phyloP scores from a whole-genome alignment of 73 alveolate genomes.

The Symbiodinium pilosum region DNA sequence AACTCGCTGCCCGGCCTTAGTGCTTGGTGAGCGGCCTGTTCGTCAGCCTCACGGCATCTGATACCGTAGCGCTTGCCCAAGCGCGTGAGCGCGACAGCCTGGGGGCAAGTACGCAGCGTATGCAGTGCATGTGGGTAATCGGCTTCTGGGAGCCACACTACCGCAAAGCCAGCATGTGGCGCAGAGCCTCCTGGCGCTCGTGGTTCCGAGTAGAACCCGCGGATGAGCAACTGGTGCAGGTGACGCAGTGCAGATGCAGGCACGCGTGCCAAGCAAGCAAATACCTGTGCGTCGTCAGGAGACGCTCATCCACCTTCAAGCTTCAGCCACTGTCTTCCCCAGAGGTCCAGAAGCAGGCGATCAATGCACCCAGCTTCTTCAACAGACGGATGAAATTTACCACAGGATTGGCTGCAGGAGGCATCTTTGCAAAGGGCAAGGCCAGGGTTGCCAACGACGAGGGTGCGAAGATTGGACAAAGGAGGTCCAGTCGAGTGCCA shows the following conservation, averaged over 20 bases:
- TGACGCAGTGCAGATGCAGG: neutral
- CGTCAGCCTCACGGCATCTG: neutral
- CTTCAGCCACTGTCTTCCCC: neutral
- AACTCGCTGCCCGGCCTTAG: neutral
- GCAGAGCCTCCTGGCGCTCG: neutral
- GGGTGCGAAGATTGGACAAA: too few species aligned
- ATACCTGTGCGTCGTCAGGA: neutral
- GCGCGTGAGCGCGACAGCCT: constrained; percentile 10
- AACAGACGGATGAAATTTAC: neutral
- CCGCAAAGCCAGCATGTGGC: neutral
- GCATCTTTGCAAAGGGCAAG: neutral
- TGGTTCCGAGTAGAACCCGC: constrained; percentile 18
- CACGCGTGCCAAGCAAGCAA: neutral
- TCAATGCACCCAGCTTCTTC: neutral
- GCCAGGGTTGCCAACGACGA: neutral
- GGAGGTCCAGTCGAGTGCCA: neutral
- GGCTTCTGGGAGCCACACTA: neutral
- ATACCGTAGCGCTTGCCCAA: neutral
- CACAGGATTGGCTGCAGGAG: neutral
- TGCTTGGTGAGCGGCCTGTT: neutral
- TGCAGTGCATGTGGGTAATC: neutral
- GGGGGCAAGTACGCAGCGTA: neutral
- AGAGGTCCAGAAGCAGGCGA: neutral
- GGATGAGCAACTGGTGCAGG: neutral
- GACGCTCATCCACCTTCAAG: neutral